phyloP scores from a whole-genome alignment of 1,284 basidiomycete genomes.

The Pterulicium gracile region DNA sequence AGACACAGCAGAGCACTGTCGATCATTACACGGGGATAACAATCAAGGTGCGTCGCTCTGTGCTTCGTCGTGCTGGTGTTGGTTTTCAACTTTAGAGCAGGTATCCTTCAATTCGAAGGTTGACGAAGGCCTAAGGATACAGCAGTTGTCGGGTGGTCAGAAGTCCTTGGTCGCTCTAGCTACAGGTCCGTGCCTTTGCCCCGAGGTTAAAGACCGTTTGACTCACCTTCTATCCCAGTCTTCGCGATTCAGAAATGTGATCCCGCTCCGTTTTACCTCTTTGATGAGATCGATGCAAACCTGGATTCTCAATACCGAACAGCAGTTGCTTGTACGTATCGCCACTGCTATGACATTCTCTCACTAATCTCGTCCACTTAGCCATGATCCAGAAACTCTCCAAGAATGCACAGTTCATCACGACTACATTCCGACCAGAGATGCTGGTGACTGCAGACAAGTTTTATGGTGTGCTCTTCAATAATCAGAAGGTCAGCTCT shows the following conservation, averaged over 20 bases:
- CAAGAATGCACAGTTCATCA: constrained; percentile 90
- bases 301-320: constrained; percentile 97
- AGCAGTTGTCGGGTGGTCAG: constrained; percentile 96
- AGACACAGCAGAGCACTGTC: constrained; percentile 64
- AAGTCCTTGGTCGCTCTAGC: constrained; percentile 96
- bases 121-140: constrained; percentile 92
- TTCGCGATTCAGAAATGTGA: constrained; percentile 99
- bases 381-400: constrained; percentile 93
- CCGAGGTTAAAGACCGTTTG: constrained; percentile 8
- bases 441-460: constrained; percentile 93
- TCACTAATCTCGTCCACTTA: constrained; percentile 18
- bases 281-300: constrained; percentile 99
- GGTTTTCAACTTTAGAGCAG: constrained; percentile 22
- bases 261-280: constrained; percentile 99
- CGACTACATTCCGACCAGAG: constrained; percentile 96
- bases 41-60: constrained; percentile 56
- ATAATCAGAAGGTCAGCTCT: constrained; percentile 88
- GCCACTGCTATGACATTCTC: neutral
- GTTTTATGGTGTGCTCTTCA: constrained; percentile 99
- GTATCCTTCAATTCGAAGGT: constrained; percentile 98
- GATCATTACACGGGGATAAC: constrained; percentile 96
- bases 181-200: constrained; percentile 45
- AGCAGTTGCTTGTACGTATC: constrained; percentile 76
- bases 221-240: constrained; percentile 33
- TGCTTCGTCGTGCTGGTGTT: neutral